These are phyloP conservation scores for Candida maris DNA, from an alignment of 805 yeast species.

Conservation along the genomic window DNA sequence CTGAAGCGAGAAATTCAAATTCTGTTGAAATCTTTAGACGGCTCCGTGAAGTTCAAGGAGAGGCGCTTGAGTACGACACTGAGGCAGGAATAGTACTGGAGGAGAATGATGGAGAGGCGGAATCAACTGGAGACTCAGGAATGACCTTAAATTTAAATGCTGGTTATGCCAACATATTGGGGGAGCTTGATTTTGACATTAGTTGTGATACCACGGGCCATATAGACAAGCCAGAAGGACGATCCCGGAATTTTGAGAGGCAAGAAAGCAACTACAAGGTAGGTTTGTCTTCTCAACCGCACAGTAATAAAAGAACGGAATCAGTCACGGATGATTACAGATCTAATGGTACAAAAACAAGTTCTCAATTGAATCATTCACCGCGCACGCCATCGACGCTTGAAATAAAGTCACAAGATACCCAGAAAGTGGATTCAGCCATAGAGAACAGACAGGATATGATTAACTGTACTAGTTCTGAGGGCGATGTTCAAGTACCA, in stretches of 20 bases:
- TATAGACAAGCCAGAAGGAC: conserved; percentile 22
- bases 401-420: neutral
- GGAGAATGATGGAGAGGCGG: conserved; percentile 16
- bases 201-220: conserved; percentile 12
- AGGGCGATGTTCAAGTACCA: conserved; percentile 21
- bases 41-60: conserved; percentile 20
- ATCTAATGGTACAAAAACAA: neutral
- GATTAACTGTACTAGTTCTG: neutral
- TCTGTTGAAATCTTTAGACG: conserved; percentile 24
- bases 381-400: neutral
- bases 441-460: neutral
- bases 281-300: neutral
- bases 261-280: conserved; percentile 10
- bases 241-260: conserved; percentile 20
- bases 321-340: neutral
- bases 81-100: conserved; percentile 26
- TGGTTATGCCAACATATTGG: conserved; percentile 8
- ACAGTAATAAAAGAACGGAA: neutral
- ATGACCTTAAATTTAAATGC: conserved; percentile 22
- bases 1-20: conserved; percentile 1
- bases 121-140: conserved; percentile 21
- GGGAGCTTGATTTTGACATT: conserved; percentile 4
- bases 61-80: conserved; percentile 23
- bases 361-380: neutral
- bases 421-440: neutral